phyloP scores from a whole-genome alignment of 78 protist genomes.

The Mantamonas sphyraenae region DNA sequence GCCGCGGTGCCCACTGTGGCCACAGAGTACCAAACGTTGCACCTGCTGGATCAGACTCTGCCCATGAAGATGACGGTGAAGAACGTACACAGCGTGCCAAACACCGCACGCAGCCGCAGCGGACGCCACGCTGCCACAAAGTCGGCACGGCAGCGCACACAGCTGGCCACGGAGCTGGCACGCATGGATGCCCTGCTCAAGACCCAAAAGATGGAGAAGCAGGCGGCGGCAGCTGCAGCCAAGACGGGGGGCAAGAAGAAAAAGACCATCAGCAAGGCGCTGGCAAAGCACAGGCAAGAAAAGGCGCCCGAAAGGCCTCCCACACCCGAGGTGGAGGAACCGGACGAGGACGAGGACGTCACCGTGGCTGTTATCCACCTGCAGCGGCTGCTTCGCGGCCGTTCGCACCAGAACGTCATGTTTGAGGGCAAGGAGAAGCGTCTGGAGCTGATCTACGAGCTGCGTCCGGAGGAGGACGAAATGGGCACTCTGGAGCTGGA shows the following conservation, averaged over 20 bases:
- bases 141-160: too few species aligned
- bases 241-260: background rate
- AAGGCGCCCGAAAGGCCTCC: constrained; percentile 32
- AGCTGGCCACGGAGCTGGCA: too few species aligned
- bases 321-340: constrained; percentile 18
- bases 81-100: too few species aligned
- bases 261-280: background rate
- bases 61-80: too few species aligned
- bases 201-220: background rate
- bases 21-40: background rate
- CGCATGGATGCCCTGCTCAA: constrained; percentile 3
- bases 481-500: too few species aligned
- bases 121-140: too few species aligned
- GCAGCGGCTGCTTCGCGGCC: constrained; percentile 62
- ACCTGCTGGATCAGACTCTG: background rate
- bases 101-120: too few species aligned
- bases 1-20: background rate
- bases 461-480: constrained; percentile 13
- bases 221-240: background rate
- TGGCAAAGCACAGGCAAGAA: background rate
- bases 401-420: constrained; percentile 58
- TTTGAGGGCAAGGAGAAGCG: constrained; percentile 50
- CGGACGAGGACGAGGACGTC: constrained; percentile 29
- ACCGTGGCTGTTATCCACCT: constrained; percentile 31
- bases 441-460: constrained; percentile 60